These are phyloP conservation scores for Fraxinus velutina DNA, from an alignment of 305 asterid species.

Conservation along the genomic window DNA sequence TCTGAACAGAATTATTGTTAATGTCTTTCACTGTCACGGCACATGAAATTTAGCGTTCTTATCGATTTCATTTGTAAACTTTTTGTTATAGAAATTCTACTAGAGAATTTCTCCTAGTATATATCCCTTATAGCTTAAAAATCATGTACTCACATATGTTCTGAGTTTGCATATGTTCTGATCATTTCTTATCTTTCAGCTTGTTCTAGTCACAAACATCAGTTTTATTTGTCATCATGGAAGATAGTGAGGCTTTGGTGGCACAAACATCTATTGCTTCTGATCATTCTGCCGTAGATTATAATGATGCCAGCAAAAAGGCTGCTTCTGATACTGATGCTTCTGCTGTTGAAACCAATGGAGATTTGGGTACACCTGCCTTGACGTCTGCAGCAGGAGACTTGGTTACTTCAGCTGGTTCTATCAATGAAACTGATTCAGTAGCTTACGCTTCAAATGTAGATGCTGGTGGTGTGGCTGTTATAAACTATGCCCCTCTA, in stretches of 20 bases:
- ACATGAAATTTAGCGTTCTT: neutral
- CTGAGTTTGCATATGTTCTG: neutral
- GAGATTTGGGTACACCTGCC: constrained; percentile 29
- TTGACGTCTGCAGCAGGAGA: constrained; percentile 33
- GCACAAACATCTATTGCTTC: constrained; percentile 41
- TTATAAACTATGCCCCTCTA: constrained; percentile 37
- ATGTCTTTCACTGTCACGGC: neutral
- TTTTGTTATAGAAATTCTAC: neutral
- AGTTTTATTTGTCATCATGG: constrained; percentile 31
- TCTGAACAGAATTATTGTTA: neutral
- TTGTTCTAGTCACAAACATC: constrained; percentile 14
- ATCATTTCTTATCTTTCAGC: neutral
- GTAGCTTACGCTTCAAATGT: constrained; percentile 27
- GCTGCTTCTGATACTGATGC: constrained; percentile 27
- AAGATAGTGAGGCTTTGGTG: constrained; percentile 49
- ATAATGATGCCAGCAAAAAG: constrained; percentile 31
- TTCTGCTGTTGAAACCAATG: constrained; percentile 28
- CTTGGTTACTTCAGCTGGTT: constrained; percentile 27
- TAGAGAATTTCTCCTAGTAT: neutral
- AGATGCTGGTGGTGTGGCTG: constrained; percentile 24
- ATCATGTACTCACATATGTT: neutral
- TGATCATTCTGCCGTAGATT: constrained; percentile 29
- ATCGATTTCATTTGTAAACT: neutral
- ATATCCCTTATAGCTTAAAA: neutral
- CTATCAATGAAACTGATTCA: constrained; percentile 27